Evolutionary conservation across 176 grass and related monocot genomes (phyloP).

Genomic region (Zoysia japonica): DNA sequence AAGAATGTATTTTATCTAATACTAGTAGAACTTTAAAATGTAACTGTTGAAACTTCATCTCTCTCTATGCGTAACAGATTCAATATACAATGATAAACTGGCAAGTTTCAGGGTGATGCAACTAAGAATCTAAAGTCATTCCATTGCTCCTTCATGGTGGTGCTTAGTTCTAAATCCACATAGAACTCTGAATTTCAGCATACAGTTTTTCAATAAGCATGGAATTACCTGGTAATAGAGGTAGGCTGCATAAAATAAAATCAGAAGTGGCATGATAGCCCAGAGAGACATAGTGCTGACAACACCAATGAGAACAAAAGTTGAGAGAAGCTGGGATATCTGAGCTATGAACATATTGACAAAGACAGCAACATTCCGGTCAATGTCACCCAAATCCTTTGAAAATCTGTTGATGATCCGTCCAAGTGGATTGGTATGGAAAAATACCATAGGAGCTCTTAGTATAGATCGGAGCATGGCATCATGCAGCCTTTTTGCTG

Average conservation of each 20-base stretch:
- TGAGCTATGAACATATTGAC: slow-evolving; percentile 94
- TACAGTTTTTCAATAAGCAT: slow-evolving; percentile 1
- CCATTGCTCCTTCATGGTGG: not conserved
- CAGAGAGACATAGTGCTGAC: slow-evolving; percentile 96
- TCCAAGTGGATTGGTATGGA: slow-evolving; percentile 98
- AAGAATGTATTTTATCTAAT: slow-evolving; percentile 16
- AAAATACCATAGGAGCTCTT: slow-evolving; percentile 98
- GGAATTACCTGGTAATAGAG: slow-evolving; percentile 93
- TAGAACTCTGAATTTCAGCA: slow-evolving; percentile 14
- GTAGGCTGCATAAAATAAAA: slow-evolving; percentile 95
- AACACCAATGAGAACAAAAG: slow-evolving; percentile 95
- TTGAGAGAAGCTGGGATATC: slow-evolving; percentile 91
- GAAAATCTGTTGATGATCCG: slow-evolving; percentile 98
- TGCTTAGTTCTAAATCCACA: slow-evolving; percentile 8
- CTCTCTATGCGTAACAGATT: not conserved
- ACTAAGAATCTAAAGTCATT: not conserved
- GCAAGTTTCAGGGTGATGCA: slow-evolving; percentile 11
- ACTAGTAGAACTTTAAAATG: not conserved
- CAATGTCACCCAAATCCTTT: slow-evolving; percentile 93
- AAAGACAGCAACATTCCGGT: slow-evolving; percentile 81
- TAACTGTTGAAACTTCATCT: not conserved
- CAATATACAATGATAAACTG: not conserved
- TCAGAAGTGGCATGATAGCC: slow-evolving; percentile 95
- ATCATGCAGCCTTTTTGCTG: slow-evolving; percentile 87
- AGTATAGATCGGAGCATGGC: slow-evolving; percentile 94